Percentiles rank a stretch among this genome's conserved stretches.
Evolutionary conservation across 2,329 filamentous ascomycete species (phyloP).

Genomic region (Zarea fungicola): DNA sequence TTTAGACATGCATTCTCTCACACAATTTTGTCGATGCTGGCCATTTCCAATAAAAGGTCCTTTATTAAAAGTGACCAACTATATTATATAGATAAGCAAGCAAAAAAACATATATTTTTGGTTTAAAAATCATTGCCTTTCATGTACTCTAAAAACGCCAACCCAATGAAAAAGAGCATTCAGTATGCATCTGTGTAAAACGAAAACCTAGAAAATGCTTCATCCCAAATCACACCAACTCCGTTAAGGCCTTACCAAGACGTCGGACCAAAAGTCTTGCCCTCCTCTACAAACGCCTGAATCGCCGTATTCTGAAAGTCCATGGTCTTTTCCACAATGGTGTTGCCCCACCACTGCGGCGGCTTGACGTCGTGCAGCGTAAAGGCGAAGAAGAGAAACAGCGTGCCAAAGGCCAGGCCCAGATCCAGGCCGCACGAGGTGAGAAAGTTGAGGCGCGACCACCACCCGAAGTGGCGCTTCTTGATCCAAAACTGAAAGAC

Average conservation of each 20-base stretch:
- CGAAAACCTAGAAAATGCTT: too few relatives aligned
- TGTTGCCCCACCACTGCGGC: constrained; percentile 67
- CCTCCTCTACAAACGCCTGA: constrained; percentile 45
- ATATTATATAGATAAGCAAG: too few relatives aligned
- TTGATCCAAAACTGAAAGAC: constrained; percentile 66
- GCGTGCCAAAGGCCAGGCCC: constrained; percentile 60
- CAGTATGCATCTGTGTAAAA: too few relatives aligned
- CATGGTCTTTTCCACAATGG: constrained; percentile 53
- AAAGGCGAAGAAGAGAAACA: constrained; percentile 67
- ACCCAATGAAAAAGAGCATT: too few relatives aligned
- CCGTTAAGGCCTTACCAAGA: constrained; percentile 38
- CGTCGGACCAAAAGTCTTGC: constrained; percentile 57
- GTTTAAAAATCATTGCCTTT: too few relatives aligned
- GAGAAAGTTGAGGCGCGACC: constrained; percentile 68
- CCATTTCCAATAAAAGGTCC: too few relatives aligned
- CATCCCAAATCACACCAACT: neutral
- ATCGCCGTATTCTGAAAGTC: constrained; percentile 56
- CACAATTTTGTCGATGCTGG: too few relatives aligned
- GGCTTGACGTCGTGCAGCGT: constrained; percentile 57
- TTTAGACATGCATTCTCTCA: too few relatives aligned
- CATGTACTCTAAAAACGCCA: too few relatives aligned
- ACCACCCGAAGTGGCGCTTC: constrained; percentile 61
- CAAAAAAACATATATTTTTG: too few relatives aligned
- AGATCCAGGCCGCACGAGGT: constrained; percentile 66
- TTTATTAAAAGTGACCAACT: too few relatives aligned